A percentile compares a stretch with the other conserved stretches of the same genome.
phyloP scores from a whole-genome alignment of 257 asterid species.

The Nicotiana obtusifolia region DNA sequence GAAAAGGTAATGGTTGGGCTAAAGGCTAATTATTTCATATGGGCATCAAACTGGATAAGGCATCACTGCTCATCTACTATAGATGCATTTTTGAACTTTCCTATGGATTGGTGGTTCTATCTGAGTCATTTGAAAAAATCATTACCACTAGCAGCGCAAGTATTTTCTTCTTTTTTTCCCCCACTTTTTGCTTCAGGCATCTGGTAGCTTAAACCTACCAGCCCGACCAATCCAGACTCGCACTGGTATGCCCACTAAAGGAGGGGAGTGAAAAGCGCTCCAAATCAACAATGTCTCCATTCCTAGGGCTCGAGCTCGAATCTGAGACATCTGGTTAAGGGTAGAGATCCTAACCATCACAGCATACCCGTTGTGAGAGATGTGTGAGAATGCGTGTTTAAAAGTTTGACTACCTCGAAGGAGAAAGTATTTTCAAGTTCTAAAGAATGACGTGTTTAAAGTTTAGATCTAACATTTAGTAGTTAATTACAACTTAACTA shows the following conservation, averaged over 20 bases:
- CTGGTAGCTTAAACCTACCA: neutral
- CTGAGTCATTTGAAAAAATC: neutral
- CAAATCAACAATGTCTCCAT: neutral
- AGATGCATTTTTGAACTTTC: neutral
- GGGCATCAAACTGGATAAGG: slow-evolving; percentile 6
- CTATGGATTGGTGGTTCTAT: neutral
- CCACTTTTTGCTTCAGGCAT: neutral
- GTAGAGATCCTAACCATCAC: neutral
- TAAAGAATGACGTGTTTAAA: neutral
- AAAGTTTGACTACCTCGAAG: neutral
- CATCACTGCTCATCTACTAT: neutral
- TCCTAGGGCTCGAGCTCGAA: neutral
- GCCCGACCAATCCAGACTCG: neutral
- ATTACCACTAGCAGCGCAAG: neutral
- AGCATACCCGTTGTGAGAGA: neutral
- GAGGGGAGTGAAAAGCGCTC: neutral
- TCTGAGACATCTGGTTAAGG: neutral
- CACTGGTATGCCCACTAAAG: neutral
- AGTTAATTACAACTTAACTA: neutral
- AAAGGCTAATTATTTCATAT: neutral
- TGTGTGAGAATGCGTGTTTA: neutral
- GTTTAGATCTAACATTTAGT: neutral
- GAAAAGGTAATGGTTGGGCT: slow-evolving; percentile 47
- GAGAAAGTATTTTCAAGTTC: neutral
- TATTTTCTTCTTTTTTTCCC: neutral